Conservation (phyloP, 441 rosid species). For the Erysimum cheiri region DNA sequence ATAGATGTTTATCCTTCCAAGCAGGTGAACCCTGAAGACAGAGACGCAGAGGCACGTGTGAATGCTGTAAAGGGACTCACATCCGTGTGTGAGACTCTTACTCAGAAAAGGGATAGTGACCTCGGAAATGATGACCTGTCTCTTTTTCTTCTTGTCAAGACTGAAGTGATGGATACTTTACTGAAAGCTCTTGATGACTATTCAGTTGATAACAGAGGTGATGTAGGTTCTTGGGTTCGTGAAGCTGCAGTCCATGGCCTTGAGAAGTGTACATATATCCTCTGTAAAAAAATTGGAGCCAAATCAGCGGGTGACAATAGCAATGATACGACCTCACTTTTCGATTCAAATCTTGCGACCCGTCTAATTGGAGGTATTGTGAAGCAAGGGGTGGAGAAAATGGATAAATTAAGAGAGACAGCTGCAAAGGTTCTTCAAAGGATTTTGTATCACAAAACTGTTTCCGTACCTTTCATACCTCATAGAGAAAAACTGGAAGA, state of each 20-base stretch:
- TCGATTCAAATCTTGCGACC: conserved; percentile 71
- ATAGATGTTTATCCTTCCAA: conserved; percentile 30
- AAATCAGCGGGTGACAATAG: conserved; percentile 42
- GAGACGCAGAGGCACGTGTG: conserved; percentile 97
- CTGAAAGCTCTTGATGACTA: conserved; percentile 90
- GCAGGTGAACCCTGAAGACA: conserved; percentile 88
- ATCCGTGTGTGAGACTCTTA: conserved; percentile 81
- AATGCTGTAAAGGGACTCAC: conserved; percentile 93
- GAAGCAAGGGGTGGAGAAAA: conserved; percentile 96
- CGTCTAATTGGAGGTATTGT: conserved; percentile 62
- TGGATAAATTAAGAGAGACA: conserved; percentile 94
- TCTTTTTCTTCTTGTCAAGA: conserved; percentile 65
- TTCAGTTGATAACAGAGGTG: conserved; percentile 95
- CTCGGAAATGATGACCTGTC: conserved; percentile 52
- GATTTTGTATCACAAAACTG: conserved; percentile 63
- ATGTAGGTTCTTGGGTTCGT: conserved; percentile 99
- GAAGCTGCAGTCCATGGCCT: conserved; percentile 97
- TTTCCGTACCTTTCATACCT: conserved; percentile 71
- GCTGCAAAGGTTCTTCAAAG: conserved; percentile 84
- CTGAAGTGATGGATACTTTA: conserved; percentile 81
- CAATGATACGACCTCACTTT: conserved; percentile 44
- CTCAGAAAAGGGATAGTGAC: conserved; percentile 48
- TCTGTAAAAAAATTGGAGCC: conserved; percentile 54
- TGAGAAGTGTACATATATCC: conserved; percentile 81
- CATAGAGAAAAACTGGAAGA: conserved; percentile 75